A percentile compares a stretch with the other conserved stretches of the same genome.
Evolutionary conservation across 805 yeast species (phyloP).

Genomic region (Pichia nakasei): DNA sequence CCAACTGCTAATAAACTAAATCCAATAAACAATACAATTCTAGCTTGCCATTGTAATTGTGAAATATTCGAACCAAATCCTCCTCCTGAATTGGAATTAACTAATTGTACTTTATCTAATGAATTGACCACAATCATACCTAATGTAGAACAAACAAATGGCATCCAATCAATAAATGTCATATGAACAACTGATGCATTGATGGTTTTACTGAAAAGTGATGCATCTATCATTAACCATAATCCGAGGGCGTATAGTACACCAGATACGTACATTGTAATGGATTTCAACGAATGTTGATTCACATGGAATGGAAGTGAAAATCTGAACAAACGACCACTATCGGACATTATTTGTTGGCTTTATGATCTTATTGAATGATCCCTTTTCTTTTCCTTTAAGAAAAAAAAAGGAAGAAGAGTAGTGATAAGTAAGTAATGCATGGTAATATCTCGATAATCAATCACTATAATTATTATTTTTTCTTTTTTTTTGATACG

Average conservation of each 20-base stretch:
- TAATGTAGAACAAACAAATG: conserved; percentile 75
- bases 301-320: conserved; percentile 61
- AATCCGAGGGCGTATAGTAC: conserved; percentile 76
- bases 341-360: conserved; percentile 25
- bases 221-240: conserved; percentile 85
- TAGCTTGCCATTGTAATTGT: conserved; percentile 80
- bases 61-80: conserved; percentile 24
- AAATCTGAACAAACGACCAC: conserved; percentile 54
- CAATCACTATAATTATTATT: too few species aligned
- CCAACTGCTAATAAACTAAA: conserved; percentile 93
- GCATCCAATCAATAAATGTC: conserved; percentile 92
- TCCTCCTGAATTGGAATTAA: conserved; percentile 15
- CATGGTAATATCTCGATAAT: too few species aligned
- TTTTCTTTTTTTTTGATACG: too few species aligned
- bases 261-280: conserved; percentile 73
- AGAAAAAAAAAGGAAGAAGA: too few species aligned
- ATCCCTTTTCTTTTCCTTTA: too few species aligned
- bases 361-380: neutral
- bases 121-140: conserved; percentile 82
- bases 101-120: conserved; percentile 52
- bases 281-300: conserved; percentile 49
- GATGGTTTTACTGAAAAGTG: conserved; percentile 72
- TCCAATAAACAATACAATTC: conserved; percentile 83
- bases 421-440: too few species aligned
- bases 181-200: conserved; percentile 85